Conservation (phyloP, 164 flowering plant genomes). For the Saururus chinensis region DNA sequence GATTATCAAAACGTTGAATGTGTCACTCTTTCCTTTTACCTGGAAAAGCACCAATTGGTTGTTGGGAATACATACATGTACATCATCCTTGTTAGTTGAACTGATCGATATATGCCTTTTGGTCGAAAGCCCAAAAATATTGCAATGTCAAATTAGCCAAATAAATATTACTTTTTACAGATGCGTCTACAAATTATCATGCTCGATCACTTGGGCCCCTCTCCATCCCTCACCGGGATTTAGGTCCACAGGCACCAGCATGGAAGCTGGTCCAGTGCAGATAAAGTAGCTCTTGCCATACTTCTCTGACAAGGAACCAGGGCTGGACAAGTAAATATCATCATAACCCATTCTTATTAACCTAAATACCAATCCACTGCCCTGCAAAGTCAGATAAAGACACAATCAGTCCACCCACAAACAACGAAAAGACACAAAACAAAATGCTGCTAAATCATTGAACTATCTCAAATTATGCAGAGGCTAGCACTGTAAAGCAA, state of each 20-base stretch:
- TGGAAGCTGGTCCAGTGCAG: constrained; percentile 84
- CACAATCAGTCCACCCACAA: background rate
- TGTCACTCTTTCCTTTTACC: too few species aligned
- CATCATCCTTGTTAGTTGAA: too few species aligned
- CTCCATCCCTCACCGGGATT: constrained; percentile 76
- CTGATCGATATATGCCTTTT: too few species aligned
- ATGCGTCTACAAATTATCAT: constrained; percentile 62
- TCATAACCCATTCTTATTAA: constrained; percentile 76
- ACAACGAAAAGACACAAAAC: constrained; percentile 1
- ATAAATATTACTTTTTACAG: background rate
- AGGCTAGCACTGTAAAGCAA: background rate
- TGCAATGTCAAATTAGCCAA: too few species aligned
- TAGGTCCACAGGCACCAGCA: constrained; percentile 64
- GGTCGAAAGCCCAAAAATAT: too few species aligned
- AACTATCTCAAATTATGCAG: background rate
- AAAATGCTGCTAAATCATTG: background rate
- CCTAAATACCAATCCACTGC: constrained; percentile 57
- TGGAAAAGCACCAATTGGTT: too few species aligned
- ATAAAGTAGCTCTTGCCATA: constrained; percentile 65
- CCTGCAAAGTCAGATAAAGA: constrained; percentile 28
- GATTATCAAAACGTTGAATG: too few species aligned
- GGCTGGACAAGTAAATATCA: constrained; percentile 55
- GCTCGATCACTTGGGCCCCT: constrained; percentile 86
- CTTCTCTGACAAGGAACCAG: constrained; percentile 58
- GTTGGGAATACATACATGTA: too few species aligned